phyloP scores from a whole-genome alignment of 495 filamentous ascomycete genomes.

The Daldinia concentrica region DNA sequence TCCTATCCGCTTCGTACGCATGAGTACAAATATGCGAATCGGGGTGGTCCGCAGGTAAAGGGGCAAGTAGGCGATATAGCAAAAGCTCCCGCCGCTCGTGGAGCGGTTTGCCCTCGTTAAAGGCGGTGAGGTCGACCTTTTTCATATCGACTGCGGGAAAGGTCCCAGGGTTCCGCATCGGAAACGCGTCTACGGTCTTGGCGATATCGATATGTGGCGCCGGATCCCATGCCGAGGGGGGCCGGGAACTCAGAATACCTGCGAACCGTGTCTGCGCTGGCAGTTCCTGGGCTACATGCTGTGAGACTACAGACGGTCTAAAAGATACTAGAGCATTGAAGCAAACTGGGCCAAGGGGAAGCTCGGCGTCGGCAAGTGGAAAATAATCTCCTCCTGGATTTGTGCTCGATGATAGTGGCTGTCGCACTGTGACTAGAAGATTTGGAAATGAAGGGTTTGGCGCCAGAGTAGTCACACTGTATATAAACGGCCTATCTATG shows the following conservation, averaged over 20 bases:
- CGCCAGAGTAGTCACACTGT: constrained; percentile 63
- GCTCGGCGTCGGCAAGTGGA: constrained; percentile 47
- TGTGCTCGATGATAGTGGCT: constrained; percentile 53
- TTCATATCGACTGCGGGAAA: constrained; percentile 70
- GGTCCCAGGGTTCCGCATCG: constrained; percentile 42
- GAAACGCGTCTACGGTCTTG: constrained; percentile 38
- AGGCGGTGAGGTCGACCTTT: constrained; percentile 69
- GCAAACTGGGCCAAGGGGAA: constrained; percentile 58
- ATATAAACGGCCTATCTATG: constrained; percentile 66
- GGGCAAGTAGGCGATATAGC: constrained; percentile 64
- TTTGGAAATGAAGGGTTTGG: constrained; percentile 67
- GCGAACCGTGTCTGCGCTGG: constrained; percentile 51
- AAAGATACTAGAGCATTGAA: constrained; percentile 72
- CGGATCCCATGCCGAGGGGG: constrained; percentile 52
- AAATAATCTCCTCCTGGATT: constrained; percentile 46
- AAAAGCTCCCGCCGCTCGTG: constrained; percentile 68
- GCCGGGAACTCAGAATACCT: constrained; percentile 45
- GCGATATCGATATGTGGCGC: constrained; percentile 55
- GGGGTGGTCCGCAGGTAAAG: constrained; percentile 43
- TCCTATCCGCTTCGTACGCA: constrained; percentile 73
- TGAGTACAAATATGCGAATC: constrained; percentile 69
- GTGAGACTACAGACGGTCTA: constrained; percentile 46
- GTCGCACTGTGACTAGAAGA: constrained; percentile 65
- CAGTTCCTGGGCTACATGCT: constrained; percentile 45
- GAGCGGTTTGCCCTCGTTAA: constrained; percentile 60